Evolutionary conservation across 768 basidiomycete genomes (phyloP).

Genomic region (Punctularia strigosozonata): DNA sequence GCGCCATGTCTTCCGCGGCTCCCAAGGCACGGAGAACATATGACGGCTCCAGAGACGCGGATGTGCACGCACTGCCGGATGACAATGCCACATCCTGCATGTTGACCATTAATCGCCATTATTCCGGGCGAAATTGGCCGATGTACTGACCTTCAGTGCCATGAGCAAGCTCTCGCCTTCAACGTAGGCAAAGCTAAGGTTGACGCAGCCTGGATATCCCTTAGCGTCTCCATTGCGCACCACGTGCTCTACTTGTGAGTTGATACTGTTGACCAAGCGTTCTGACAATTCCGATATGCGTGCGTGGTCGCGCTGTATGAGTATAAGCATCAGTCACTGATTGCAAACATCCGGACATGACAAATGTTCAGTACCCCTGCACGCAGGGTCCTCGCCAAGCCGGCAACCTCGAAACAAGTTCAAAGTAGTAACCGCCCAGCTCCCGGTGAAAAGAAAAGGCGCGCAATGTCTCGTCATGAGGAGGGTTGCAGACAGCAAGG

Average conservation of each 20-base stretch:
- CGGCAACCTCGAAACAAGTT: constrained; percentile 17
- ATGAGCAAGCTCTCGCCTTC: constrained; percentile 96
- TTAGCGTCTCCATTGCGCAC: constrained; percentile 86
- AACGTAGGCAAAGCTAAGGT: constrained; percentile 91
- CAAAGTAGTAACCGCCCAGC: constrained; percentile 28
- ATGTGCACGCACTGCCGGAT: constrained; percentile 97
- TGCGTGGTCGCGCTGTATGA: constrained; percentile 61
- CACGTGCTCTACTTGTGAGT: constrained; percentile 77
- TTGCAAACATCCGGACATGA: background rate
- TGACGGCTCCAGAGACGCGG: constrained; percentile 94
- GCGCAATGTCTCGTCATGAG: constrained; percentile 14
- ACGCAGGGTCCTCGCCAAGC: constrained; percentile 56
- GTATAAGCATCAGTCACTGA: constrained; percentile 19
- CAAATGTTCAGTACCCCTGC: constrained; percentile 89
- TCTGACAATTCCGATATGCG: constrained; percentile 67
- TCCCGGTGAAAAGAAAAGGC: constrained; percentile 19
- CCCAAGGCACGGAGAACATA: constrained; percentile 97
- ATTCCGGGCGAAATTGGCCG: background rate
- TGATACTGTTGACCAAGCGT: constrained; percentile 72
- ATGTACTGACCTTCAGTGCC: constrained; percentile 77
- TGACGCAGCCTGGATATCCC: constrained; percentile 94
- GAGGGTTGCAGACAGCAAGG: constrained; percentile 7
- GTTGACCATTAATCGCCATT: background rate
- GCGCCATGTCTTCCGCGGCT: constrained; percentile 98
- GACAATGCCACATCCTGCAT: constrained; percentile 88